Evolutionary conservation across 192 early-diverging fungal genomes (phyloP).

Genomic region (Coemansia sp.): DNA sequence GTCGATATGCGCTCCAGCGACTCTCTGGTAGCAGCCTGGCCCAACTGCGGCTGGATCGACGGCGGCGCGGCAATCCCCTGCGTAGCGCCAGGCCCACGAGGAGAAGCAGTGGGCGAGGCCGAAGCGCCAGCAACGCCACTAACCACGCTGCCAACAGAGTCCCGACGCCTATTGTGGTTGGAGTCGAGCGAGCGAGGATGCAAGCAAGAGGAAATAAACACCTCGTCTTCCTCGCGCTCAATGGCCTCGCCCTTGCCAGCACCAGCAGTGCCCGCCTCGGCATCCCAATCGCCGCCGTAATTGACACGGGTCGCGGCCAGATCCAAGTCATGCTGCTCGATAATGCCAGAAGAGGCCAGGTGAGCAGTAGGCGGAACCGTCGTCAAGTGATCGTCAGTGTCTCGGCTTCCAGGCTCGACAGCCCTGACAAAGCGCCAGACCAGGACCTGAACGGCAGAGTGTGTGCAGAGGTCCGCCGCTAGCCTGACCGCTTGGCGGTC

Average conservation of each 20-base stretch:
- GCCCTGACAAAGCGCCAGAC: constrained; percentile 57
- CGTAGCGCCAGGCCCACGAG: constrained; percentile 12
- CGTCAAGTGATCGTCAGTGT: constrained; percentile 37
- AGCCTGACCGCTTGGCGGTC: constrained; percentile 71
- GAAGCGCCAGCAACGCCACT: not conserved
- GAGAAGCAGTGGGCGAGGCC: constrained; percentile 6
- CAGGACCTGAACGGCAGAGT: constrained; percentile 58
- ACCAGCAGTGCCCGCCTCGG: not conserved
- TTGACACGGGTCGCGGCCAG: constrained; percentile 21
- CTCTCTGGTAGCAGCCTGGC: not conserved
- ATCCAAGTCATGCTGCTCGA: constrained; percentile 14
- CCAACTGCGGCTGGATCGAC: constrained; percentile 21
- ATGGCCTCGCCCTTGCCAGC: constrained; percentile 20
- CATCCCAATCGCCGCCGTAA: not conserved
- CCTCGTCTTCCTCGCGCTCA: constrained; percentile 35
- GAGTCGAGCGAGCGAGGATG: constrained; percentile 15
- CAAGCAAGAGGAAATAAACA: constrained; percentile 23
- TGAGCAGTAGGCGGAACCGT: constrained; percentile 24
- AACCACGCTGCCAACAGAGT: constrained; percentile 15
- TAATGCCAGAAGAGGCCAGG: constrained; percentile 11
- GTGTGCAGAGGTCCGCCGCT: constrained; percentile 53
- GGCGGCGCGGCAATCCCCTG: constrained; percentile 15
- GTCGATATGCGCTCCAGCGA: not conserved
- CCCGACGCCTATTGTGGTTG: constrained; percentile 1
- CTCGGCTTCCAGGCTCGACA: constrained; percentile 4